A percentile compares a stretch with the other conserved stretches of the same genome.
Evolutionary conservation across 768 basidiomycete genomes (phyloP).

Genomic region (Pulveroboletus sp.): DNA sequence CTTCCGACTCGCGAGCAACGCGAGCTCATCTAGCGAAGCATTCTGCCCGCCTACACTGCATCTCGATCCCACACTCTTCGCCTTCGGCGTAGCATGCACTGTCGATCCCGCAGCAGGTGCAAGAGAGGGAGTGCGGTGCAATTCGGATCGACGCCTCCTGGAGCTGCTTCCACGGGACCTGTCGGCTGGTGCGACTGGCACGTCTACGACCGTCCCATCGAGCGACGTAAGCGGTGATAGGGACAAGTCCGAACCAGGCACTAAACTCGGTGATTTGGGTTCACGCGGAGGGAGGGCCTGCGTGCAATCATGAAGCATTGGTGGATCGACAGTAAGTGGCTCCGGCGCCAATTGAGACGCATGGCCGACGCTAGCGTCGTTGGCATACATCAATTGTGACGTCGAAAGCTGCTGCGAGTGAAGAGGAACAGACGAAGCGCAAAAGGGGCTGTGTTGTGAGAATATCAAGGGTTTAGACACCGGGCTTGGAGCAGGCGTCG

Average conservation of each 20-base stretch:
- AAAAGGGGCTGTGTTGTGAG: constrained; percentile 1
- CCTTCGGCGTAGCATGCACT: not conserved
- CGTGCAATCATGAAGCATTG: constrained; percentile 3
- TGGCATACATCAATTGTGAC: not conserved
- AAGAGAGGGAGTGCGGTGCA: not conserved
- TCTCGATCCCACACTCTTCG: not conserved
- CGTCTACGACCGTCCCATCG: not conserved
- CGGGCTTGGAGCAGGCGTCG: constrained; percentile 3
- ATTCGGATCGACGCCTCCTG: not conserved
- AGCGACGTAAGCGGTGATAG: constrained; percentile 20
- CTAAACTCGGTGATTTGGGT: not conserved
- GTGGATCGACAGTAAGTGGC: constrained; percentile 7
- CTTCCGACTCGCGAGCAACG: constrained; percentile 10
- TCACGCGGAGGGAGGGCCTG: not conserved
- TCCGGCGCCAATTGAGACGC: not conserved
- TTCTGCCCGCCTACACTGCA: constrained; percentile 15
- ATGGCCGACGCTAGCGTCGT: not conserved
- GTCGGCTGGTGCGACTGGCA: not conserved
- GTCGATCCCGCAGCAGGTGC: no score
- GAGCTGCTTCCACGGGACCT: not conserved
- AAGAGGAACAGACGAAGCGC: not conserved
- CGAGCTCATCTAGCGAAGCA: constrained; percentile 18
- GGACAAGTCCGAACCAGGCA: not conserved
- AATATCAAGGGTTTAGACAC: not conserved
- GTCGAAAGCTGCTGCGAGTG: not conserved